These are phyloP conservation scores for Periconia sp. DNA, from an alignment of 2,329 filamentous ascomycete species.

Conservation along the genomic window DNA sequence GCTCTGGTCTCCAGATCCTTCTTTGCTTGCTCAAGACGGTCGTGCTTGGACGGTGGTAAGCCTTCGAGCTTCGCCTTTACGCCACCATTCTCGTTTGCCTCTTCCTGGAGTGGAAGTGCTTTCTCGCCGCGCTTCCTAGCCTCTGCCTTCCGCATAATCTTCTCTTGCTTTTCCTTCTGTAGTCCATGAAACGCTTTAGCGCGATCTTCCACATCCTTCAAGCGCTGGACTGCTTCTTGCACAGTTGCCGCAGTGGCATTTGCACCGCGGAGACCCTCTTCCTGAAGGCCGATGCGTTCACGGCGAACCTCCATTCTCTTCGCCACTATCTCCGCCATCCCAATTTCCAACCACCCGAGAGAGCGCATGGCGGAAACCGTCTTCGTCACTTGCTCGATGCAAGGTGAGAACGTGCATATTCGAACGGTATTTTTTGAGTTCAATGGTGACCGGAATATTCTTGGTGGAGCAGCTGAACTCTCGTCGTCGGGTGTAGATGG, in stretches of 20 bases:
- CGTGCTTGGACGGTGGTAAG: slow-evolving; percentile 37
- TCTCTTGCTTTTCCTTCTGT: slow-evolving; percentile 48
- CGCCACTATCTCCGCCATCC: slow-evolving; percentile 89
- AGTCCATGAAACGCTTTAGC: slow-evolving; percentile 67
- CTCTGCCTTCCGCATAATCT: slow-evolving; percentile 51
- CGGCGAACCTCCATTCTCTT: slow-evolving; percentile 80
- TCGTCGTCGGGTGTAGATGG: slow-evolving; percentile 51
- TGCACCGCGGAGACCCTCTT: slow-evolving; percentile 70
- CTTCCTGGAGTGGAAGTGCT: slow-evolving; percentile 22
- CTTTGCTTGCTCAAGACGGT: slow-evolving; percentile 34
- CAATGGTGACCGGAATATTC: slow-evolving; percentile 59
- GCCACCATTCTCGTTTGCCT: slow-evolving; percentile 18
- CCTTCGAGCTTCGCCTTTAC: slow-evolving; percentile 21
- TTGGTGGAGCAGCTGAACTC: slow-evolving; percentile 6
- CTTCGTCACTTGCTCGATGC: slow-evolving; percentile 91
- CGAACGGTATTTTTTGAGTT: slow-evolving; percentile 75
- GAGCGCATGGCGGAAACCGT: slow-evolving; percentile 82
- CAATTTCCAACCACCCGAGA: slow-evolving; percentile 87
- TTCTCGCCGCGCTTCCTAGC: slow-evolving; percentile 39
- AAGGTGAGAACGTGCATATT: slow-evolving; percentile 94
- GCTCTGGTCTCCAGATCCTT: slow-evolving; percentile 39
- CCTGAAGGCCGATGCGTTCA: slow-evolving; percentile 76
- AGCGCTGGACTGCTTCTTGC: slow-evolving; percentile 74
- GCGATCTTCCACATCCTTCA: slow-evolving; percentile 75
- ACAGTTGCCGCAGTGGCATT: slow-evolving; percentile 75